Base-by-base conservation (phyloP, 768 basidiomycete species). In the Boletus insuetus region DNA sequence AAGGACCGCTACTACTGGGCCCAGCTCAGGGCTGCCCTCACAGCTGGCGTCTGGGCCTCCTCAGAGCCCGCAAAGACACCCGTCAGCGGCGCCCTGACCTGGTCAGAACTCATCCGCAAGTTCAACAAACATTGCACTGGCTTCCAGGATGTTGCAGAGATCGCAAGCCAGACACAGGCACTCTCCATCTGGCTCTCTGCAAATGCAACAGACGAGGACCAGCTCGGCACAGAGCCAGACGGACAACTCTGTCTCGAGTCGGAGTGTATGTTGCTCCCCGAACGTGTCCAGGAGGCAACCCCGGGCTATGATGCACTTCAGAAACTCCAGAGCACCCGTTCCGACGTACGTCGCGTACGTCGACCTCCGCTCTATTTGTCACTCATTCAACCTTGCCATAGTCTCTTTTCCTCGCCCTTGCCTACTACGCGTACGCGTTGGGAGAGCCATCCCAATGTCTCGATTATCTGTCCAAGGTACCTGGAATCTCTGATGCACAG, bases 121-220 rank as follows among this genome's bases (percentile, higher is more conserved):
- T 92, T 91, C 74, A 85, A 88, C 68, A 94, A 94, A 59, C 92
- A 94, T 60, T 87, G 86, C 63, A 70, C 69, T 6, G 85, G 86
- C 0, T 83, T 78, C 60, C 62, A 69, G 56, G 84, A 85, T 54
- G 74, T 87, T 14, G 77, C 83, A 4, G 83, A 87, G 60, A 76
- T 90, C 55, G 87, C 86, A 17, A 80, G 77, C 0, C 83, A 87
- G 62, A 90, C 83, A 0, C 86, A 85, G 32, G 77, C 79, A 1
- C 73, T 92, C 31, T 80, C 82, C 6, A 64, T 88, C 32, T 75
- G 87, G 43, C 75, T 85, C 26, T 71, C 74, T 12, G 76, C 79
- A 0, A 75, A 75, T 42, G 73, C 77, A 3, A 57, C 64, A 35
- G 80, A 85, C 55, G 84, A 83, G 55, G 82, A 88, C 53, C 79